Percentiles rank a stretch among this genome's conserved stretches.
These are phyloP conservation scores for Dacryopinax spathularia DNA, from an alignment of 768 basidiomycete genomes.

Conservation along the genomic window DNA sequence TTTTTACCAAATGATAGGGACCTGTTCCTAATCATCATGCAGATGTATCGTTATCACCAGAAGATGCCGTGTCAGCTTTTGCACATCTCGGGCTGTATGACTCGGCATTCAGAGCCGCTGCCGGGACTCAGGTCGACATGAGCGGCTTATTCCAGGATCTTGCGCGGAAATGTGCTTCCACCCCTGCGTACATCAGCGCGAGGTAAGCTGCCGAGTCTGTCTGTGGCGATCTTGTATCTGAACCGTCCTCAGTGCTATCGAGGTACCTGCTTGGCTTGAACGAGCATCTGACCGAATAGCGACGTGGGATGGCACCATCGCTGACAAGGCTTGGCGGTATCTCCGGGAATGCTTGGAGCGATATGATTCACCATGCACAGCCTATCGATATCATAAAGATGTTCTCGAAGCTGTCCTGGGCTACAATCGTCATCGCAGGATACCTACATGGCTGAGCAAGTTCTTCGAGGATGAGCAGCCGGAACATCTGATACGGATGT, in stretches of 20 bases:
- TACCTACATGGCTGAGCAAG: slow-evolving; percentile 75
- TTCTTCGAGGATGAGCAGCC: slow-evolving; percentile 64
- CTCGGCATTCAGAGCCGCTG: slow-evolving; percentile 61
- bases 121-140: slow-evolving; percentile 71
- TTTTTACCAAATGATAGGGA: not conserved
- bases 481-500: slow-evolving; percentile 69
- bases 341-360: slow-evolving; percentile 65
- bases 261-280: slow-evolving; percentile 40
- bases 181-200: slow-evolving; percentile 48
- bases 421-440: slow-evolving; percentile 36
- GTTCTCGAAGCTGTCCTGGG: slow-evolving; percentile 64
- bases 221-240: not conserved
- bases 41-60: slow-evolving; percentile 19
- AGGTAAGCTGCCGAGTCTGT: not conserved
- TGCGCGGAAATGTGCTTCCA: slow-evolving; percentile 59
- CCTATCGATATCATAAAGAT: slow-evolving; percentile 62
- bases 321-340: slow-evolving; percentile 77
- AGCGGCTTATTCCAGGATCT: slow-evolving; percentile 67
- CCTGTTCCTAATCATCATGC: not conserved
- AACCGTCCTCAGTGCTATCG: not conserved
- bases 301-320: slow-evolving; percentile 69
- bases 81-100: slow-evolving; percentile 68
- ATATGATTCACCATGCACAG: slow-evolving; percentile 56
- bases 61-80: slow-evolving; percentile 58
- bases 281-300: slow-evolving; percentile 54